phyloP scores from a whole-genome alignment of 1,284 basidiomycete species.

The Mycena sp. region DNA sequence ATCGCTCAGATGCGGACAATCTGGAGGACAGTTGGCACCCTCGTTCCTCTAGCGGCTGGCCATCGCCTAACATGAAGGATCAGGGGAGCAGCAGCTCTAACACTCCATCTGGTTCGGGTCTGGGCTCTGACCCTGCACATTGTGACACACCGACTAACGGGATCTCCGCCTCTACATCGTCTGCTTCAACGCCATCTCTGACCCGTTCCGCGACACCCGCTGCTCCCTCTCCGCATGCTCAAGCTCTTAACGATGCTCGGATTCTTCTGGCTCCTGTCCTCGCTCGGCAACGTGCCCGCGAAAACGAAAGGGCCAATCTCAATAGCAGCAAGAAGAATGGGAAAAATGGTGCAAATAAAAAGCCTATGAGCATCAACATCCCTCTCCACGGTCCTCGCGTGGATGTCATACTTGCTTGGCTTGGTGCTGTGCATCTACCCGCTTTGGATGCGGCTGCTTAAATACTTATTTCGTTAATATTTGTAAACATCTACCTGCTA shows the following conservation, averaged over 20 bases:
- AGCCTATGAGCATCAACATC: constrained; percentile 75
- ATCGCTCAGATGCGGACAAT: background rate
- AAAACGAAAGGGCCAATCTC: constrained; percentile 11
- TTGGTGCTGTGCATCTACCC: constrained; percentile 78
- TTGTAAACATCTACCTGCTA: background rate
- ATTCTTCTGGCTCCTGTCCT: constrained; percentile 75
- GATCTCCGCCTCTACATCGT: constrained; percentile 24
- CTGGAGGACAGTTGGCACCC: constrained; percentile 37
- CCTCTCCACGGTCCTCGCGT: constrained; percentile 85
- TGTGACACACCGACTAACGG: background rate
- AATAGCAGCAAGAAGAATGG: constrained; percentile 46
- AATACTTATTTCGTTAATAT: constrained; percentile 1
- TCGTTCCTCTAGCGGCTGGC: constrained; percentile 29
- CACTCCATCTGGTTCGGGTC: constrained; percentile 34
- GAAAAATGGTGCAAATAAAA: constrained; percentile 53
- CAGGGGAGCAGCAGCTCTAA: constrained; percentile 42
- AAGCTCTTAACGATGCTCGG: constrained; percentile 69
- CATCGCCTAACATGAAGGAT: constrained; percentile 42
- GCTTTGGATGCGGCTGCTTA: constrained; percentile 57
- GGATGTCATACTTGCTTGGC: constrained; percentile 83
- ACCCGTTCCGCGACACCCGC: constrained; percentile 29
- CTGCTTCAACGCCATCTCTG: constrained; percentile 36
- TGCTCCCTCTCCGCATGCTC: constrained; percentile 44
- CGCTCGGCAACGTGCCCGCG: constrained; percentile 55
- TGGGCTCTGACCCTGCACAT: constrained; percentile 38